A percentile compares a stretch with the other conserved stretches of the same genome.
These are phyloP conservation scores for Platanus orientalis DNA, from an alignment of 164 flowering plant species.

Conservation along the genomic window DNA sequence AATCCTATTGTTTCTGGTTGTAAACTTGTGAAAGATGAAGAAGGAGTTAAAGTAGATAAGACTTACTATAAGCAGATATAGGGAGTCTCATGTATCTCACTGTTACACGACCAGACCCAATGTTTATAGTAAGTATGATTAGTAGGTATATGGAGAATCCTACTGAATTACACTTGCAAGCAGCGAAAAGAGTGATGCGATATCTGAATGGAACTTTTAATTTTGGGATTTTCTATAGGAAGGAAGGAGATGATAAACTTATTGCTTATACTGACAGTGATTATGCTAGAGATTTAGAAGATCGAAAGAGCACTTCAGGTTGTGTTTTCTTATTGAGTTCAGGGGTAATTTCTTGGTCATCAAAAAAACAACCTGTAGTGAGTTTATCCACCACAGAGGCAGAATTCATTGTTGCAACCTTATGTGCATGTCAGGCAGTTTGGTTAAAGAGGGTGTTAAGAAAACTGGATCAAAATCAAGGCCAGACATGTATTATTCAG, in stretches of 20 bases:
- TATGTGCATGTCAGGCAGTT: too few species aligned
- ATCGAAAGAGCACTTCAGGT: too few species aligned
- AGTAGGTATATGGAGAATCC: too few species aligned
- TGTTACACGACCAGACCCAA: too few species aligned
- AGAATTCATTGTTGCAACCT: too few species aligned
- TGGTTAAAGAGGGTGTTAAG: not conserved
- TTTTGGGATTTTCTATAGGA: too few species aligned
- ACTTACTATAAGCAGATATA: not conserved
- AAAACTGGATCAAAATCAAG: not conserved
- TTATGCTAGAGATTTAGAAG: not conserved
- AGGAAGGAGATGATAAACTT: too few species aligned
- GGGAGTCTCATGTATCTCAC: constrained; percentile 1
- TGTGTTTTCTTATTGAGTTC: constrained; percentile 1
- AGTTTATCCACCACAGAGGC: too few species aligned
- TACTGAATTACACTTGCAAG: not conserved
- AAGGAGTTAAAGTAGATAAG: too few species aligned
- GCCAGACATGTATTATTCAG: not conserved
- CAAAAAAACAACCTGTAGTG: too few species aligned
- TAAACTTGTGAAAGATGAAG: too few species aligned
- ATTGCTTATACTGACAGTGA: too few species aligned
- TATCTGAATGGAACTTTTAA: not conserved
- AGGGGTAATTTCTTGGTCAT: not conserved
- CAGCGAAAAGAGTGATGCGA: not conserved
- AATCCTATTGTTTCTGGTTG: constrained; percentile 1
- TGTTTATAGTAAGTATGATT: not conserved